Evolutionary conservation across 2,329 filamentous ascomycete genomes (phyloP), one percentile per base, ranked within the genome.

Genomic region (Cordyceps farinosa): DNA sequence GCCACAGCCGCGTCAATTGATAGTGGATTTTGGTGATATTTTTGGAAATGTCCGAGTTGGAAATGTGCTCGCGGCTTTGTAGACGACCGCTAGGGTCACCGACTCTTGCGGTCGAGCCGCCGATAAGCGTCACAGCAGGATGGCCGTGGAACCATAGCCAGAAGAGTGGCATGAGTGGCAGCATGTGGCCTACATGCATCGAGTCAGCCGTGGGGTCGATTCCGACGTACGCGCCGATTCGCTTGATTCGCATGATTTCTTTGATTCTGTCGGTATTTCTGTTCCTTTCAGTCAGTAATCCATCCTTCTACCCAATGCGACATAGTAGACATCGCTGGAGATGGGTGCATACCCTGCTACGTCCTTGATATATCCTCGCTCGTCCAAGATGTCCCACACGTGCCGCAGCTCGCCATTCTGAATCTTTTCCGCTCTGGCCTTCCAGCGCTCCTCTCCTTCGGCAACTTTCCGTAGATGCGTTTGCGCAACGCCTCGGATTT

Each of bases 111-210:
- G 91, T 96, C 15, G 89, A 87, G 68, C 89, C 88, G 53, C 90
- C 90, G 63, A 92, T 73, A 62, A 95, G 78, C 45, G 85, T 87
- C 56, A 90, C 79, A 32, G 88, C 82, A 38, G 84, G 80, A 73
- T 89, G 88, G 30, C 91, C 91, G 71, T 92, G 81, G 67, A 92
- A 80, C 77, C 91, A 92, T 79, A 93, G 84, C 89, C 90, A 94
- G 77, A 92, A 92, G 30, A 94, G 79, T 17, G 90, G 85, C 91
- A 95, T 95, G 61, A 94, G 80, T 29, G 91, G 89, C 15, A 95
- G 79, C 6, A 96, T 80, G 71, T 96, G 90, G 64, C 91, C 91
- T 53, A 95, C 80, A 70, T 96, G 91, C 64, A 95, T 79, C 2
- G 91, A 95, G 62, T 85, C 80, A 15, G 90, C 90, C 0, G 91